Evolutionary conservation across 2,329 filamentous ascomycete genomes (phyloP), one percentile per base, ranked within the genome.

Genomic region (Pezicula rhizophila): DNA sequence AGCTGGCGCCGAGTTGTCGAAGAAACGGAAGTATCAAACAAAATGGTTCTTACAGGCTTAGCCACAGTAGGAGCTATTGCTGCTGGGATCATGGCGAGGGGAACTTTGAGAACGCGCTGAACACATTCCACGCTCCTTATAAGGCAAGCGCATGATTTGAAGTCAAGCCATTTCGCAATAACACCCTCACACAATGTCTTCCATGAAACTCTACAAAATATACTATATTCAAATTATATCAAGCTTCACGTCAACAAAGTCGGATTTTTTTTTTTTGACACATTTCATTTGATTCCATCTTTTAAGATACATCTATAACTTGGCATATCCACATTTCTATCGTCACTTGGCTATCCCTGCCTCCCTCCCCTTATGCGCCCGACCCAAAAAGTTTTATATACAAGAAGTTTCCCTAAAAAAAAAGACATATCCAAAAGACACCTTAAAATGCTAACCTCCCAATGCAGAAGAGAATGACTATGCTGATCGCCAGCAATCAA

Each of bases 1-100:
- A 63, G 60, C 15, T 55, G 69, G 25, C 57, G 59, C 4, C 61
- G 67, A 25, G 64, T 68, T 1, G 54, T 63, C 10, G 69, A 71
- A 51, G 65, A 70, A 49, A 62, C 60, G 4, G 53, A 62, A 5
- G 49, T 70, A 25, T 56, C 55, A 3, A 56, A 57, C 35, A 48
- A 37, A 11, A 35, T 50, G 34, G 45, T 57, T 25, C 44, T 57
- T n/a, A 49, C 38, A 8, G 50, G 50, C 4, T 34, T 53, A 11
- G 28, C 54, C 20, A 46, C 51, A 4, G 46, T 45, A 17, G 48
- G 50, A 6, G 53, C 49, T 4, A n/a, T 55, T 14, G 39, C 49
- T 14, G 50, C 43, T 2, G 52, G 54, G 5, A 20, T 47, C 1
- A 17, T 55, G 4, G 8, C n/a, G 11, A 26, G 20, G 4, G 25